Base-by-base conservation (phyloP, 2,329 filamentous ascomycete genomes). In the Pseudogymnoascus sp. region DNA sequence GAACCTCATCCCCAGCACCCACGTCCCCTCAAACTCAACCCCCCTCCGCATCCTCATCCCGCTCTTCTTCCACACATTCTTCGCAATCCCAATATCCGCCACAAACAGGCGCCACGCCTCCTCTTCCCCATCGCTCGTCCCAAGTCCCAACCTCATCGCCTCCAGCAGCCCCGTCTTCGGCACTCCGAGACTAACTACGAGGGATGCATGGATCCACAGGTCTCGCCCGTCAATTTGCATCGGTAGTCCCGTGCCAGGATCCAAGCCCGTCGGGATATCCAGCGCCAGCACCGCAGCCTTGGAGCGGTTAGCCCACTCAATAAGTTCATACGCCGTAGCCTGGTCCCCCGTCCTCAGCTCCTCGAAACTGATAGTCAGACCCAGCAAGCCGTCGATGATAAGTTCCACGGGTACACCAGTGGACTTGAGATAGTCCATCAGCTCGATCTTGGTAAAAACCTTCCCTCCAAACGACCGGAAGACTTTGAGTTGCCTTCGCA, bases 251-350 rank as follows among this genome's bases (percentile, higher is more conserved):
- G 86, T 87, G 0, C 86, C 86, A 2, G 90, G 91, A 67, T 93
- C 91, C 60, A 96, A 86, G 4, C 95, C 95, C 0, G 90, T 93
- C 0, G 95, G 95, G 5, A 96, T 86, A 72, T 96, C 93, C n/a
- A 99, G 85, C 0, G 92, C 90, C 19, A 99, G 78, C 2, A 95
- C 88, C 64, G 88, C 86, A 0, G 91, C 87, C 67, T 92, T 90
- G 72, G 88, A 90, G 67, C 92, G 88, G 72, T 97, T 97, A 2
- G 91, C 89, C 92, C 93, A 97, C 66, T 92, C 89, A 71, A 97
- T 95, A 71, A 97, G 84, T 72, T 96, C 89, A 71, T 96, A 93
- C 0, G 91, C 90, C 0, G 88, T 89, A 3, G 88, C 86, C 73
- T 96, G 91, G 68, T 96, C 90, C 14, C 89, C 88, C 1, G 87